These are phyloP conservation scores for Alternaria sp. DNA, from an alignment of 2,329 filamentous ascomycete species.

Conservation along the genomic window DNA sequence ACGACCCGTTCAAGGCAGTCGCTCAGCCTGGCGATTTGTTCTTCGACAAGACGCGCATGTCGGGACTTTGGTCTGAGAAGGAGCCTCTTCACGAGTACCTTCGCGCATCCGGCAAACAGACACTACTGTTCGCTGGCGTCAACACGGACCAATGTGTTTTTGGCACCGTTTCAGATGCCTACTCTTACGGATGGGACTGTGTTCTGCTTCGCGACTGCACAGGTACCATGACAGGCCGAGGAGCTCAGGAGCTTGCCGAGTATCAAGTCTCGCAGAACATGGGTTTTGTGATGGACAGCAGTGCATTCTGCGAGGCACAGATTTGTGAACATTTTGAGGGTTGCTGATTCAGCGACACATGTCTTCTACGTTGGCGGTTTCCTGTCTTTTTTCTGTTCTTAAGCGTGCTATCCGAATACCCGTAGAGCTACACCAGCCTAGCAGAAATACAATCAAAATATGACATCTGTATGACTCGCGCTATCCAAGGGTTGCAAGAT, in stretches of 20 bases:
- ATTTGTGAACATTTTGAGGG: slow-evolving; percentile 10
- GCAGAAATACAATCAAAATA: slow-evolving; percentile 3
- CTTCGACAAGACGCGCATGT: slow-evolving; percentile 54
- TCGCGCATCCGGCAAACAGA: slow-evolving; percentile 50
- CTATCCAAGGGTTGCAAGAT: neutral
- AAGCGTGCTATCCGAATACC: slow-evolving; percentile 11
- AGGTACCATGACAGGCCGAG: slow-evolving; percentile 50
- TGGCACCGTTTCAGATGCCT: slow-evolving; percentile 51
- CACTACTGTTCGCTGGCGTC: slow-evolving; percentile 51
- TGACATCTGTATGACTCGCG: neutral
- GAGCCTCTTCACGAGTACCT: slow-evolving; percentile 52
- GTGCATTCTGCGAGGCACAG: slow-evolving; percentile 36
- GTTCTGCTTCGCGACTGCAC: slow-evolving; percentile 51
- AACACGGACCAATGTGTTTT: slow-evolving; percentile 54
- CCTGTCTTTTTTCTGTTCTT: neutral
- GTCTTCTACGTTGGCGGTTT: neutral
- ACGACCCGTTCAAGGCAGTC: slow-evolving; percentile 48
- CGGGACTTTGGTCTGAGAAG: slow-evolving; percentile 50
- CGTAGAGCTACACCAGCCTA: neutral
- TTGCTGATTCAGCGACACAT: neutral
- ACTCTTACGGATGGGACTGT: slow-evolving; percentile 52
- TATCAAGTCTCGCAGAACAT: slow-evolving; percentile 53
- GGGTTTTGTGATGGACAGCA: slow-evolving; percentile 51
- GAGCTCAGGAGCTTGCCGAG: slow-evolving; percentile 49
- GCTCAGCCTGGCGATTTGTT: slow-evolving; percentile 49